Conservation (phyloP, 2,329 filamentous ascomycete genomes). For the Xylaria sp. region DNA sequence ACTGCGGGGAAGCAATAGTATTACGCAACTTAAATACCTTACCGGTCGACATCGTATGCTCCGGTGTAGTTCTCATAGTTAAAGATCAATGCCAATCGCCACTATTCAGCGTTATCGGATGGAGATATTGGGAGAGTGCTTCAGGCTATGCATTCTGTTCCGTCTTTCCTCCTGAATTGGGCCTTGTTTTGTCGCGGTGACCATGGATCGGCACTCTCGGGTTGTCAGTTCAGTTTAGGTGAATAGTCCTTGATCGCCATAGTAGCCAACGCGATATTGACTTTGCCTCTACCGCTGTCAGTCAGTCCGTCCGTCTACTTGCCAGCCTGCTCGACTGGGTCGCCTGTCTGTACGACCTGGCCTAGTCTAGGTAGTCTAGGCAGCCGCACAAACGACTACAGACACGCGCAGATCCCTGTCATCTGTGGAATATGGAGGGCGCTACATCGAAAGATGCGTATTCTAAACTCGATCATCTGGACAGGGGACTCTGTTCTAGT, state of each 20-base stretch:
- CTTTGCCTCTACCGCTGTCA: background rate
- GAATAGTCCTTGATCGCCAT: background rate
- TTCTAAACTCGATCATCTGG: background rate
- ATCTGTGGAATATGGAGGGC: background rate
- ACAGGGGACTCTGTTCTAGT: background rate
- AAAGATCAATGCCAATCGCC: background rate
- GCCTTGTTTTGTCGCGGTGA: background rate
- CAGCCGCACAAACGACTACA: background rate
- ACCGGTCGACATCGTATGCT: background rate
- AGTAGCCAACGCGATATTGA: background rate
- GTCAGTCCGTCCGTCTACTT: background rate
- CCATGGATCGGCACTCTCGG: background rate
- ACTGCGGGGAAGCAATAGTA: slow-evolving; percentile 30
- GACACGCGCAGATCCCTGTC: background rate
- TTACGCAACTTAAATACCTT: slow-evolving; percentile 31
- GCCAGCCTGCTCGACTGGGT: too few species aligned
- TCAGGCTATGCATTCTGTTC: too few species aligned
- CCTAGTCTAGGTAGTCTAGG: background rate
- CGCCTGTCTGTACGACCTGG: background rate
- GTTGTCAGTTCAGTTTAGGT: background rate
- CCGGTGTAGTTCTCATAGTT: background rate
- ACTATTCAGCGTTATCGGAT: background rate
- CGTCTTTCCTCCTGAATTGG: background rate
- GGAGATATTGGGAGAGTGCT: too few species aligned
- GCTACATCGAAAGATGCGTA: background rate